A percentile compares a stretch with the other conserved stretches of the same genome.
These are phyloP conservation scores for Cyclotella baltica DNA, from an alignment of 108 stramenopile genomes.

Conservation along the genomic window DNA sequence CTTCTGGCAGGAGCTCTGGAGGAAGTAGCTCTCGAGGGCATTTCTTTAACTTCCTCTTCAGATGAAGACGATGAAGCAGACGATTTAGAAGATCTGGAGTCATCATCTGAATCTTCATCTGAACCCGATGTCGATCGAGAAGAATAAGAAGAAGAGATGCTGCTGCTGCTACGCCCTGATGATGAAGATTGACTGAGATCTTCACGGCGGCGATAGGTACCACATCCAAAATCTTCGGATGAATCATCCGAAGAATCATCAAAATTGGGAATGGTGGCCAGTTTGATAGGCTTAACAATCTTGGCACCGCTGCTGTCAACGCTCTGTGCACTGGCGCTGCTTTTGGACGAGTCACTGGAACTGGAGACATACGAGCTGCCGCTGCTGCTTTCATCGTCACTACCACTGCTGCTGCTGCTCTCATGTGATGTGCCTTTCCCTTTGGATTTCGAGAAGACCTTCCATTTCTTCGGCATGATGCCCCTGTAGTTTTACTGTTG, in stretches of 20 bases:
- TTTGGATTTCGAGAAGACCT: neutral
- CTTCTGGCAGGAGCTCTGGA: neutral
- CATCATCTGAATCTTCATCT: constrained; percentile 3
- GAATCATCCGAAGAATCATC: constrained; percentile 2
- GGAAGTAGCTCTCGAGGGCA: neutral
- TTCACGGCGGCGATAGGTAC: constrained; percentile 13
- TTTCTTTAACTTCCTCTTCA: neutral
- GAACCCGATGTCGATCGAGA: constrained; percentile 2
- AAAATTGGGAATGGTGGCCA: constrained; percentile 9
- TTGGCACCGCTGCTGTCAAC: constrained; percentile 16
- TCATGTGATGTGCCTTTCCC: neutral
- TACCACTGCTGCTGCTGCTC: neutral
- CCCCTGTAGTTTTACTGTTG: no score
- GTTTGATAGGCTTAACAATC: constrained; percentile 8
- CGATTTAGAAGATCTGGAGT: neutral
- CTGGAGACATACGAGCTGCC: neutral
- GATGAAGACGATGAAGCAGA: neutral
- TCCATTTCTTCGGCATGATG: constrained; percentile 3
- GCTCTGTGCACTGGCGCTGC: neutral
- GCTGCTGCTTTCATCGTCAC: neutral
- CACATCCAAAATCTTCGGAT: constrained; percentile 6
- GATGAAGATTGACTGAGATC: constrained; percentile 5
- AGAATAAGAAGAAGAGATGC: neutral
- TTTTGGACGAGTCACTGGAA: neutral
- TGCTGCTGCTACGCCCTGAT: neutral